A percentile compares a stretch with the other conserved stretches of the same genome.
Evolutionary conservation across 306 rosid genomes (phyloP).

Genomic region (Malus sieversii): DNA sequence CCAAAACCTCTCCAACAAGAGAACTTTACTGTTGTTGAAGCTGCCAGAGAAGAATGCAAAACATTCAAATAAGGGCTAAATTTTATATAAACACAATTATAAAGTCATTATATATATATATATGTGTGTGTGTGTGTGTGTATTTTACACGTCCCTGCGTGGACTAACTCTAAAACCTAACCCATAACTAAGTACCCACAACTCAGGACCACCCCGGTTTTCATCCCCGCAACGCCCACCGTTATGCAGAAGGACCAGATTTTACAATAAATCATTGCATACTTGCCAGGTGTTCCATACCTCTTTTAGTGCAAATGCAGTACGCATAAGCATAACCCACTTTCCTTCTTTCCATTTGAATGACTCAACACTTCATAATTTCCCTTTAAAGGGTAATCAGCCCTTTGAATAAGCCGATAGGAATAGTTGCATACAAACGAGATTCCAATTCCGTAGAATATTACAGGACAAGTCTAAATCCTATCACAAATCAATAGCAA

Average conservation of each 20-base stretch:
- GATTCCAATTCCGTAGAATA: no score
- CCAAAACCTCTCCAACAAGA: not conserved
- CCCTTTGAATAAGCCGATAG: no score
- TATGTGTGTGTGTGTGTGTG: no score
- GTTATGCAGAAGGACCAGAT: no score
- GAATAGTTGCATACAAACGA: no score
- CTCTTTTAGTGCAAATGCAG: conserved; percentile 2
- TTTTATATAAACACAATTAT: not conserved
- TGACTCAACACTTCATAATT: no score
- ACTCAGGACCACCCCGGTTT: not conserved
- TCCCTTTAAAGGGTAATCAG: not conserved
- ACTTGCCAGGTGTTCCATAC: no score
- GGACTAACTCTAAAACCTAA: no score
- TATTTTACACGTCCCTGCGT: not conserved
- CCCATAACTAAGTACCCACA: not conserved
- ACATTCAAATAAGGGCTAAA: not conserved
- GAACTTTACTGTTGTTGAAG: not conserved
- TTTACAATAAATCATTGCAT: no score
- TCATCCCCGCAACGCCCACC: not conserved
- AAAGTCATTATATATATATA: not conserved
- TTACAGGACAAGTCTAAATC: no score
- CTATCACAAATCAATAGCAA: no score
- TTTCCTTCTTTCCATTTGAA: not conserved
- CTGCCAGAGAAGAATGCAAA: not conserved
- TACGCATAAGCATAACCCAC: not conserved